phyloP scores from a whole-genome alignment of 2,329 filamentous ascomycete species.

The Arthrinium phaeospermum region DNA sequence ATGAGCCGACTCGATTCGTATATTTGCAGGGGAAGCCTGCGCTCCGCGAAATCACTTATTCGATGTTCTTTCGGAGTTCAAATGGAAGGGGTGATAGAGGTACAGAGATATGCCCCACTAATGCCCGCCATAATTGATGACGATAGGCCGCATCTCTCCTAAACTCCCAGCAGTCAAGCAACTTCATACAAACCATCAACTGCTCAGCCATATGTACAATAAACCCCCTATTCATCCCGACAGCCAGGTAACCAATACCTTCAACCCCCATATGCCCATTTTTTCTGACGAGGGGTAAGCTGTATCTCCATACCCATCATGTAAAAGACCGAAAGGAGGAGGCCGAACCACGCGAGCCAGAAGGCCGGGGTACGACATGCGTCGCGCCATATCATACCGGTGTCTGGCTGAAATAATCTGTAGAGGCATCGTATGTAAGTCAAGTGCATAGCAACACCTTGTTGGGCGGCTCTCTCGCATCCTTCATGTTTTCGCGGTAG shows the following conservation, averaged over 20 bases:
- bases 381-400: neutral
- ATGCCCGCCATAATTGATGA: neutral
- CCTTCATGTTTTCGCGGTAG: no score
- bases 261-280: no score
- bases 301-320: neutral
- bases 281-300: neutral
- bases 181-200: neutral
- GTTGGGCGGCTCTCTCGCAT: neutral
- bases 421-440: neutral
- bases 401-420: neutral
- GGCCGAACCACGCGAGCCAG: neutral
- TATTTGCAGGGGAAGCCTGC: neutral
- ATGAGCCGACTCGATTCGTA: neutral
- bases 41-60: neutral
- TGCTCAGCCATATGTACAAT: neutral
- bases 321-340: neutral
- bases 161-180: neutral
- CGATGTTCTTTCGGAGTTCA: neutral
- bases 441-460: neutral
- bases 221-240: no score
- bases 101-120: conserved; percentile 22
- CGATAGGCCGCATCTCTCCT: neutral
- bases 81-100: neutral
- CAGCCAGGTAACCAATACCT: neutral
- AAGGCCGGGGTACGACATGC: neutral